These are phyloP conservation scores for Plasmopara halstedii DNA, from an alignment of 352 stramenopile genomes.

Conservation along the genomic window DNA sequence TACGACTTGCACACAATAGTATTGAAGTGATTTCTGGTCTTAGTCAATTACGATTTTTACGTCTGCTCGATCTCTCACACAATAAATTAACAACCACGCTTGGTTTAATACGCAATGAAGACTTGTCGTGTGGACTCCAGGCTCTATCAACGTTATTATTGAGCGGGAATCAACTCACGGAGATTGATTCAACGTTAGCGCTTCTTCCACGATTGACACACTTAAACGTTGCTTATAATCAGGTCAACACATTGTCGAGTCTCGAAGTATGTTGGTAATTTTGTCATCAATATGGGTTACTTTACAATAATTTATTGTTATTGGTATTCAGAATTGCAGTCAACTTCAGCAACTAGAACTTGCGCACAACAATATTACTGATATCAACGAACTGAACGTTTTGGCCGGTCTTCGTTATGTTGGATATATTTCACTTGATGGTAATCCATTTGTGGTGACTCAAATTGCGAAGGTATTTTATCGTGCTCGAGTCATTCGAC, in stretches of 20 bases:
- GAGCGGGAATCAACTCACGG: constrained; percentile 45
- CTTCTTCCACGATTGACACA: constrained; percentile 38
- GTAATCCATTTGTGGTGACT: constrained; percentile 32
- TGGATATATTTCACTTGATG: constrained; percentile 30
- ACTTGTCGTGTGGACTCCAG: constrained; percentile 19
- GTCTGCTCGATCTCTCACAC: constrained; percentile 60
- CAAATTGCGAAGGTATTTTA: constrained; percentile 43
- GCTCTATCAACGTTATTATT: constrained; percentile 44
- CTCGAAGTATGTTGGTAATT: constrained; percentile 32
- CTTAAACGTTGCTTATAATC: constrained; percentile 56
- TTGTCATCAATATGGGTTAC: neutral
- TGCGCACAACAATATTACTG: constrained; percentile 34
- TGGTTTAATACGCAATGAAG: constrained; percentile 17
- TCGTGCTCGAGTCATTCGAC: constrained; percentile 48
- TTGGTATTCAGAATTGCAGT: constrained; percentile 31
- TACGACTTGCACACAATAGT: constrained; percentile 49
- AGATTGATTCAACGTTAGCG: constrained; percentile 34
- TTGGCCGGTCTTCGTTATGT: constrained; percentile 40
- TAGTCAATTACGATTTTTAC: constrained; percentile 46
- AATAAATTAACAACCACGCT: constrained; percentile 42
- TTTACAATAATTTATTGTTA: neutral
- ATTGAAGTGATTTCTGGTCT: constrained; percentile 48
- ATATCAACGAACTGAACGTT: constrained; percentile 59
- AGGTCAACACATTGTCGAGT: constrained; percentile 27
- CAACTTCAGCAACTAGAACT: constrained; percentile 50